Evolutionary conservation across 1,139 yeast species (phyloP).

Genomic region (Zygosaccharomyces pseudobailii): DNA sequence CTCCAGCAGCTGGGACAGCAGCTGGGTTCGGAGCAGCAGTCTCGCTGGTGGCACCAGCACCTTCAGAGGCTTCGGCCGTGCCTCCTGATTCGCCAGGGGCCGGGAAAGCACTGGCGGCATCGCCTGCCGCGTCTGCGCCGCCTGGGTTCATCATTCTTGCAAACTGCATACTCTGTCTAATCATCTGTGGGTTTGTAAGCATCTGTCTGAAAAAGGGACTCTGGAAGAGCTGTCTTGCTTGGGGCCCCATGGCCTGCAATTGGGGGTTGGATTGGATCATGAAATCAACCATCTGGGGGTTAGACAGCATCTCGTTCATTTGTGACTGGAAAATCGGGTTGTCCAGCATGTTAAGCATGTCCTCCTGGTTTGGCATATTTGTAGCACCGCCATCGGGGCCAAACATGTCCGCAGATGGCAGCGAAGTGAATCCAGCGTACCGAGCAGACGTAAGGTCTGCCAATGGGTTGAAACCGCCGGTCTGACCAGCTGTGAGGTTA

Average conservation of each 20-base stretch:
- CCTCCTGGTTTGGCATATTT: constrained; percentile 64
- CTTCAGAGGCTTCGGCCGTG: constrained; percentile 8
- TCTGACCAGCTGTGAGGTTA: constrained; percentile 74
- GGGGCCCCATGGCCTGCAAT: constrained; percentile 82
- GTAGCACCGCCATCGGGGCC: constrained; percentile 95
- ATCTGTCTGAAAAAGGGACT: constrained; percentile 80
- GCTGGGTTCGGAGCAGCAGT: constrained; percentile 16
- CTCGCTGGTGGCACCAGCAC: constrained; percentile 15
- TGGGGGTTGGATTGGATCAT: constrained; percentile 82
- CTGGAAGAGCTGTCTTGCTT: constrained; percentile 79
- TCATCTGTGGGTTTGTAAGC: constrained; percentile 79
- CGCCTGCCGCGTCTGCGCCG: constrained; percentile 36
- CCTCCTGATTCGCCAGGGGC: constrained; percentile 34
- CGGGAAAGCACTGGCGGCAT: constrained; percentile 31
- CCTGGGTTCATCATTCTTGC: constrained; percentile 45
- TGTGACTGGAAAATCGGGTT: constrained; percentile 77
- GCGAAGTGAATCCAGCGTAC: constrained; percentile 80
- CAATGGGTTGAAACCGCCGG: constrained; percentile 81
- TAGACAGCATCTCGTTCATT: constrained; percentile 70
- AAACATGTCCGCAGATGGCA: constrained; percentile 85
- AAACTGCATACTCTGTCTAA: constrained; percentile 78
- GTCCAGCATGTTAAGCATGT: constrained; percentile 67
- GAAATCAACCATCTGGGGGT: constrained; percentile 79
- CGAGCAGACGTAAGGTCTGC: constrained; percentile 94
- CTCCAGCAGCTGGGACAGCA: constrained; percentile 21